Evolutionary conservation across 1,284 basidiomycete species (phyloP).

Genomic region (Ganoderma sinense): DNA sequence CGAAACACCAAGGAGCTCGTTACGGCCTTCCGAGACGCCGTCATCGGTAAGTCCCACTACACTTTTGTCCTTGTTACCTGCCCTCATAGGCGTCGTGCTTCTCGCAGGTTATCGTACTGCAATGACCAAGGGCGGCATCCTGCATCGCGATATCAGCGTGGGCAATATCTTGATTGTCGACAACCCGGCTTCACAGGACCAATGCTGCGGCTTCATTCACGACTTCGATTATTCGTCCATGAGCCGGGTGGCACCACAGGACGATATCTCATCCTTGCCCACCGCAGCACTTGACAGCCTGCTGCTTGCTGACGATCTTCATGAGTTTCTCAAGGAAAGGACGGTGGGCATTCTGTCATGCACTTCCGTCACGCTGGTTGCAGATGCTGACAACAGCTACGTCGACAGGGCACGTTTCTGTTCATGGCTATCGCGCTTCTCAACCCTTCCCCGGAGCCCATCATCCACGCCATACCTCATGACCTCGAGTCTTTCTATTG

Average conservation of each 20-base stretch:
- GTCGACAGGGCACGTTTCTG: constrained; percentile 22
- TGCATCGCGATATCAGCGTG: constrained; percentile 19
- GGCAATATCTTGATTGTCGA: constrained; percentile 15
- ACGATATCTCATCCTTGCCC: not conserved
- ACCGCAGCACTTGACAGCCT: not conserved
- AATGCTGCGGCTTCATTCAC: constrained; percentile 15
- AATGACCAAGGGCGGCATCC: not conserved
- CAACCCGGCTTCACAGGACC: not conserved
- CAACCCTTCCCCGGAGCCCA: not conserved
- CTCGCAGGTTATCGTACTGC: not conserved
- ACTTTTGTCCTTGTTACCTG: not conserved
- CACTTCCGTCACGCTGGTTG: not conserved
- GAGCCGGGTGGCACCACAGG: not conserved
- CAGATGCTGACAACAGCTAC: not conserved
- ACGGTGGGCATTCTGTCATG: not conserved
- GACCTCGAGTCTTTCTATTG: constrained; percentile 26
- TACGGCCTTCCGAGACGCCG: constrained; percentile 17
- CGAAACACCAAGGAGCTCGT: constrained; percentile 21
- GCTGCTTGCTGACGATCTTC: not conserved
- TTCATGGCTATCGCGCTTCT: constrained; percentile 23
- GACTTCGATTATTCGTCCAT: constrained; percentile 19
- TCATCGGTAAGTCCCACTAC: constrained; percentile 18
- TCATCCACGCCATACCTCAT: constrained; percentile 3
- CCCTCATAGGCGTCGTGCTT: not conserved
- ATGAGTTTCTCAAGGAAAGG: not conserved